Evolutionary conservation across 2,329 filamentous ascomycete genomes (phyloP).

Genomic region (Fusarium compactum): DNA sequence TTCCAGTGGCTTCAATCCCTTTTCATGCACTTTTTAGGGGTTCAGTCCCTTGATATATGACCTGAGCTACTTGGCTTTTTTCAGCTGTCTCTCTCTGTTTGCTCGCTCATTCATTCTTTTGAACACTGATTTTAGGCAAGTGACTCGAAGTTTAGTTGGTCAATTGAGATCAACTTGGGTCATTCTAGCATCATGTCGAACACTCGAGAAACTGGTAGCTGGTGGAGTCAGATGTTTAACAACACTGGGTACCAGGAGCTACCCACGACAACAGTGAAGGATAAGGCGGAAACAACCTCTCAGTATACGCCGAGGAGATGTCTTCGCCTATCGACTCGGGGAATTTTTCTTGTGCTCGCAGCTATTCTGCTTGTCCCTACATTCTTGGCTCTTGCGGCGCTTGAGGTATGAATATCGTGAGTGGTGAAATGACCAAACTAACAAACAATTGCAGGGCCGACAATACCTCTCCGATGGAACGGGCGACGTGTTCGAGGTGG

Average conservation of each 20-base stretch:
- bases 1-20: slow-evolving; percentile 25
- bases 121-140: slow-evolving; percentile 9
- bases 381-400: slow-evolving; percentile 20
- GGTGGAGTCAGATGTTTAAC: slow-evolving; percentile 29
- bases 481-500: slow-evolving; percentile 22
- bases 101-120: slow-evolving; percentile 9
- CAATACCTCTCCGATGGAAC: slow-evolving; percentile 32
- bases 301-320: slow-evolving; percentile 15
- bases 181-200: slow-evolving; percentile 7
- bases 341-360: slow-evolving; percentile 6
- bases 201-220: slow-evolving; percentile 1
- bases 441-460: slow-evolving; percentile 4
- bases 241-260: slow-evolving; percentile 21
- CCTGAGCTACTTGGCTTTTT: neutral
- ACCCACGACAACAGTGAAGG: slow-evolving; percentile 18
- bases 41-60: slow-evolving; percentile 15
- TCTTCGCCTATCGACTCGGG: slow-evolving; percentile 5
- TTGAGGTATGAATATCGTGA: slow-evolving; percentile 6
- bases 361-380: slow-evolving; percentile 18
- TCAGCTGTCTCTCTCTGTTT: neutral
- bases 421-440: neutral
- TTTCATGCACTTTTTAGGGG: slow-evolving; percentile 2
- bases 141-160: neutral
- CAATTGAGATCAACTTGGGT: slow-evolving; percentile 3
- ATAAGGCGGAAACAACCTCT: slow-evolving; percentile 11